A percentile compares a stretch with the other conserved stretches of the same genome.
phyloP scores from a whole-genome alignment of 495 filamentous ascomycete species.

The Clavariopsis aquatica region DNA sequence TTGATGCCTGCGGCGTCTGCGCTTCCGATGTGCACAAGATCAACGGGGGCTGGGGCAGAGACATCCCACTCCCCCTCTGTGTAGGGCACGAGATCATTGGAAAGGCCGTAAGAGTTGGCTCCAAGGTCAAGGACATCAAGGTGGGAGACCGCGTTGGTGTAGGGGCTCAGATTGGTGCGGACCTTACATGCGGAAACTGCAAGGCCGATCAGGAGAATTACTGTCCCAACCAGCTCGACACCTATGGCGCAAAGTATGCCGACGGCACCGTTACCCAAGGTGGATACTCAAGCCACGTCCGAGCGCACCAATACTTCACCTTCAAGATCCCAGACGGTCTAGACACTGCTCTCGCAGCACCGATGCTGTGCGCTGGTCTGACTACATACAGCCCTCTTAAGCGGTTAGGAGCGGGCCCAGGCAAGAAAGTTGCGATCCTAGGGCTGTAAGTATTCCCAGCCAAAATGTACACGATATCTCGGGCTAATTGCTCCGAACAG shows the following conservation, averaged over 20 bases:
- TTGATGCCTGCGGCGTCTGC: slow-evolving; percentile 76
- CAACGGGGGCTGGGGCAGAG: slow-evolving; percentile 73
- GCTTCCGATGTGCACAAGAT: slow-evolving; percentile 78
- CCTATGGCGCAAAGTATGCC: slow-evolving; percentile 66
- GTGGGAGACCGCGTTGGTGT: slow-evolving; percentile 78
- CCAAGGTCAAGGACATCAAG: slow-evolving; percentile 65
- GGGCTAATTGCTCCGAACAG: slow-evolving; percentile 22
- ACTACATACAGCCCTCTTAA: slow-evolving; percentile 79
- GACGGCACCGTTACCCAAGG: slow-evolving; percentile 65
- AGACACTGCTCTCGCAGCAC: slow-evolving; percentile 66
- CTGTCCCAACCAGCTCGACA: slow-evolving; percentile 68
- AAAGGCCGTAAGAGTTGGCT: slow-evolving; percentile 68
- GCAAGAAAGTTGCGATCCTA: slow-evolving; percentile 81
- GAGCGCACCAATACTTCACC: slow-evolving; percentile 73
- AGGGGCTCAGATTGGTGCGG: slow-evolving; percentile 74
- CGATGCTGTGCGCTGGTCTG: slow-evolving; percentile 87
- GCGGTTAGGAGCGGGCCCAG: slow-evolving; percentile 69
- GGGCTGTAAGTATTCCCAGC: slow-evolving; percentile 54
- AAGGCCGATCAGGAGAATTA: slow-evolving; percentile 77
- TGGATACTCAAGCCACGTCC: slow-evolving; percentile 68
- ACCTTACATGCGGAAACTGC: slow-evolving; percentile 68
- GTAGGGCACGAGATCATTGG: slow-evolving; percentile 79
- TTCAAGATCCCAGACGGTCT: slow-evolving; percentile 81
- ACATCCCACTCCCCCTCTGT: slow-evolving; percentile 64
- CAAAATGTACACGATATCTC: neutral